These are phyloP conservation scores for Talaromyces sp. DNA, from an alignment of 2,329 filamentous ascomycete genomes.

Conservation along the genomic window DNA sequence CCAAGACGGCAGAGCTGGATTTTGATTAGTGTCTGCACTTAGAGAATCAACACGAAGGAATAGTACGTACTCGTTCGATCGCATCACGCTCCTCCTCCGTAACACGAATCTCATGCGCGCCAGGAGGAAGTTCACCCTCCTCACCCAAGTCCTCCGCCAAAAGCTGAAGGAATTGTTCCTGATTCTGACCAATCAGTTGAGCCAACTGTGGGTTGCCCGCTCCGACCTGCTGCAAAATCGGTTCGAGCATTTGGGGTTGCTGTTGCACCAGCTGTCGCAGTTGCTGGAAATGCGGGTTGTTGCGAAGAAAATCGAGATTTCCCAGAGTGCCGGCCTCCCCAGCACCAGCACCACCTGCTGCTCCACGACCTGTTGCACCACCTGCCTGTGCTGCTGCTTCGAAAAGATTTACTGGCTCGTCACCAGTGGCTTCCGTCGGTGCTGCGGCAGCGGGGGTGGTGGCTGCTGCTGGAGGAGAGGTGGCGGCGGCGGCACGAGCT, in stretches of 20 bases:
- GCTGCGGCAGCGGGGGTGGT: slow-evolving; percentile 33
- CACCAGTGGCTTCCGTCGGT: slow-evolving; percentile 41
- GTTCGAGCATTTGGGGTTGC: slow-evolving; percentile 97
- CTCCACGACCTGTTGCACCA: slow-evolving; percentile 42
- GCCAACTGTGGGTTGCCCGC: slow-evolving; percentile 93
- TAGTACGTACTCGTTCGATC: slow-evolving; percentile 75
- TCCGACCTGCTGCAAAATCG: slow-evolving; percentile 92
- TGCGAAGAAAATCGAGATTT: slow-evolving; percentile 88
- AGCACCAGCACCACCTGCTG: slow-evolving; percentile 33
- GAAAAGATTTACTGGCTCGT: slow-evolving; percentile 79
- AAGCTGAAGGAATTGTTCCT: slow-evolving; percentile 86
- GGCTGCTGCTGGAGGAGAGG: slow-evolving; percentile 32
- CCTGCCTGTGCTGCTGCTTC: slow-evolving; percentile 81
- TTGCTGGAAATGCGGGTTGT: slow-evolving; percentile 97
- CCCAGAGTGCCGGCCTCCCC: slow-evolving; percentile 59
- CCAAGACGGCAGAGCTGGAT: slow-evolving; percentile 83
- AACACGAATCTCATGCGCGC: slow-evolving; percentile 82
- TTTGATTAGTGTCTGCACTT: background rate
- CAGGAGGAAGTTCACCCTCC: slow-evolving; percentile 73
- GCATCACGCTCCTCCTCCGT: slow-evolving; percentile 96
- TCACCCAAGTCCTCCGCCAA: slow-evolving; percentile 84
- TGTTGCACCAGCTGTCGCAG: slow-evolving; percentile 95
- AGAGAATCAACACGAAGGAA: background rate
- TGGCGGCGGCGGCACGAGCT: slow-evolving; percentile 40
- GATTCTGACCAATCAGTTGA: slow-evolving; percentile 84